Percentiles rank a stretch among this genome's conserved stretches.
Evolutionary conservation across 352 stramenopile species (phyloP).

Genomic region (Phytopythium chamaehyphon): DNA sequence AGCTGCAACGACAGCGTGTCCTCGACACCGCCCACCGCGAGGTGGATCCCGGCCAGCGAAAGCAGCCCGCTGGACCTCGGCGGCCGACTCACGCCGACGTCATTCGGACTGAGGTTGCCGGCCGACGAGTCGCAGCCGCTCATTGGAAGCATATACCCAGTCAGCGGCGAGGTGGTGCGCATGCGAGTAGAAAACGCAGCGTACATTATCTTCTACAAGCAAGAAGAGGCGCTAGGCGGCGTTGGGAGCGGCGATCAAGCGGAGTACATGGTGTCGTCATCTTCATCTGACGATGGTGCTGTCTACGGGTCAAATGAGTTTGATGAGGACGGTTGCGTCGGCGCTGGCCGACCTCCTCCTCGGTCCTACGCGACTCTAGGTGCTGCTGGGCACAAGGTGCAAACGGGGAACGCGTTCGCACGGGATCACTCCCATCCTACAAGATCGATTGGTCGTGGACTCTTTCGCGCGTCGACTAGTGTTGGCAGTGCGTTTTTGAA

Average conservation of each 20-base stretch:
- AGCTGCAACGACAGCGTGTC: conserved; percentile 1
- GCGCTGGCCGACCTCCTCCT: conserved; percentile 25
- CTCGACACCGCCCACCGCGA: conserved; percentile 4
- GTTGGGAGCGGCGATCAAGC: conserved; percentile 24
- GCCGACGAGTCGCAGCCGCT: conserved; percentile 62
- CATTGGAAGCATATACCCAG: conserved; percentile 59
- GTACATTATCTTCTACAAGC: conserved; percentile 90
- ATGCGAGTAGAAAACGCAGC: conserved; percentile 70
- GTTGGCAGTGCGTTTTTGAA: conserved; percentile 83
- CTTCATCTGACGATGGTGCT: conserved; percentile 36
- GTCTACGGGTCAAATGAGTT: conserved; percentile 20
- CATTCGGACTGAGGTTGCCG: conserved; percentile 39
- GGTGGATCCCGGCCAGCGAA: conserved; percentile 4
- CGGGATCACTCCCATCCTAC: conserved; percentile 78
- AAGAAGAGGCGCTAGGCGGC: conserved; percentile 13
- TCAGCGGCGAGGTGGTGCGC: conserved; percentile 69
- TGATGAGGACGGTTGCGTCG: conserved; percentile 27
- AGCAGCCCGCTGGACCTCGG: conserved; percentile 5
- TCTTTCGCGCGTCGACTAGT: conserved; percentile 83
- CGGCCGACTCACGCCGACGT: conserved; percentile 53
- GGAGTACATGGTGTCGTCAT: conserved; percentile 44
- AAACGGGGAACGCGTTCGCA: conserved; percentile 84
- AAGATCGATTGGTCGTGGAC: conserved; percentile 66
- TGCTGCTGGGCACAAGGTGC: conserved; percentile 81
- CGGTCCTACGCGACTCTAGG: conserved; percentile 78